A percentile compares a stretch with the other conserved stretches of the same genome.
These are phyloP conservation scores for Spiromastix sp. DNA, from an alignment of 2,329 filamentous ascomycete genomes.

Conservation along the genomic window DNA sequence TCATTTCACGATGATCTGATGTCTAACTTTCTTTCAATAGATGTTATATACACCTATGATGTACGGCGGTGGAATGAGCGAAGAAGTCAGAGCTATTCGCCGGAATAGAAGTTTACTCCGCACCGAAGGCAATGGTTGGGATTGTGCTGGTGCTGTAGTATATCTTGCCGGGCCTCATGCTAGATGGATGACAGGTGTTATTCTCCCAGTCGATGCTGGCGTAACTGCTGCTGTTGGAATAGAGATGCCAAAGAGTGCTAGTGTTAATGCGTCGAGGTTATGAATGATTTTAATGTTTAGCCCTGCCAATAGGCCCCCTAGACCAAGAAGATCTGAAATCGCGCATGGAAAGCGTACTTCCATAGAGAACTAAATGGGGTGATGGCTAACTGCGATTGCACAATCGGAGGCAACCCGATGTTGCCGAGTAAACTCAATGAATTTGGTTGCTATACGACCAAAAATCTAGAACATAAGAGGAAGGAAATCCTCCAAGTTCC, in stretches of 20 bases:
- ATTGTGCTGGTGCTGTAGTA: slow-evolving; percentile 40
- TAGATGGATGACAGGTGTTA: slow-evolving; percentile 42
- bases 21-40: not conserved
- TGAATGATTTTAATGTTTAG: too few species aligned
- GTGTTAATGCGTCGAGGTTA: slow-evolving; percentile 21
- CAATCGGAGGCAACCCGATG: too few species aligned
- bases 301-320: too few species aligned
- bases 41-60: slow-evolving; percentile 49
- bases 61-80: slow-evolving; percentile 40
- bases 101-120: slow-evolving; percentile 41
- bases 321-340: too few species aligned
- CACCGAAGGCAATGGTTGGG: slow-evolving; percentile 46
- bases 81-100: slow-evolving; percentile 39
- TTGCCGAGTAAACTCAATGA: too few species aligned
- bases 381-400: too few species aligned
- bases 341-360: too few species aligned
- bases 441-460: too few species aligned
- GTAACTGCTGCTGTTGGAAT: slow-evolving; percentile 34
- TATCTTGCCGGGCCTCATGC: slow-evolving; percentile 45
- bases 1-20: not conserved
- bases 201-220: slow-evolving; percentile 40
- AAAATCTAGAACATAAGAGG: too few species aligned
- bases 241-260: slow-evolving; percentile 29
- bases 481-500: too few species aligned
- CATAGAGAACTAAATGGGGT: too few species aligned